A percentile compares a stretch with the other conserved stretches of the same genome.
Evolutionary conservation across 495 filamentous ascomycete species (phyloP).

Genomic region (Xylaria cubensis): DNA sequence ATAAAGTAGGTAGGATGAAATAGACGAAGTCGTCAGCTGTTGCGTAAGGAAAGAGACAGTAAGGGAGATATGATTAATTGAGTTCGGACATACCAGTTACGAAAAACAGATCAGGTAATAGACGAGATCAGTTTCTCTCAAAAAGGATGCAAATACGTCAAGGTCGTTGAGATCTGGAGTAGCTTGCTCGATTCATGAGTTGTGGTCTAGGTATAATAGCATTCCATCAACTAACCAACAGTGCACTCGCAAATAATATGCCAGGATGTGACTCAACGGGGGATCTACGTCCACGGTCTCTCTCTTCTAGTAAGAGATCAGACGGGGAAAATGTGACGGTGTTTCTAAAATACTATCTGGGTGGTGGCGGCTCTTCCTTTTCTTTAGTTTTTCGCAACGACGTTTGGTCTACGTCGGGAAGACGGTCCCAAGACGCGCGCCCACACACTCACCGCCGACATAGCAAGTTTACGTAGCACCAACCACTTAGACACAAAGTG

Average conservation of each 20-base stretch:
- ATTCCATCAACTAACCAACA: neutral
- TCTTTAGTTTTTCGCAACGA: constrained; percentile 5
- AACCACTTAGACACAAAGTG: constrained; percentile 21
- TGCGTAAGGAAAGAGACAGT: neutral
- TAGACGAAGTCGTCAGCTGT: neutral
- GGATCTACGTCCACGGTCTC: constrained; percentile 3
- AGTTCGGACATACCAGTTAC: neutral
- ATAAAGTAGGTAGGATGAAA: neutral
- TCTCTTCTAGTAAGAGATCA: constrained; percentile 9
- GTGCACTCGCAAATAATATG: neutral
- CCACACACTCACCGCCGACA: constrained; percentile 19
- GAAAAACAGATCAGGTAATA: neutral
- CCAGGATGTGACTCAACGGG: neutral
- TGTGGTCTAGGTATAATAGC: neutral
- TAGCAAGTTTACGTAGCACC: constrained; percentile 26
- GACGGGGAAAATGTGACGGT: neutral
- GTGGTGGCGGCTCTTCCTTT: constrained; percentile 19
- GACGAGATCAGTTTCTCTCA: neutral
- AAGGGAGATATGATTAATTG: constrained; percentile 11
- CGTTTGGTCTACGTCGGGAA: constrained; percentile 15
- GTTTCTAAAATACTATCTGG: neutral
- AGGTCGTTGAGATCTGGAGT: neutral
- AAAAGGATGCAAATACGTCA: neutral
- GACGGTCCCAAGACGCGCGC: constrained; percentile 27
- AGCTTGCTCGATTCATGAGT: constrained; percentile 10